Evolutionary conservation across 2,329 filamentous ascomycete genomes (phyloP).

Genomic region (Trichophyton verrucosum): DNA sequence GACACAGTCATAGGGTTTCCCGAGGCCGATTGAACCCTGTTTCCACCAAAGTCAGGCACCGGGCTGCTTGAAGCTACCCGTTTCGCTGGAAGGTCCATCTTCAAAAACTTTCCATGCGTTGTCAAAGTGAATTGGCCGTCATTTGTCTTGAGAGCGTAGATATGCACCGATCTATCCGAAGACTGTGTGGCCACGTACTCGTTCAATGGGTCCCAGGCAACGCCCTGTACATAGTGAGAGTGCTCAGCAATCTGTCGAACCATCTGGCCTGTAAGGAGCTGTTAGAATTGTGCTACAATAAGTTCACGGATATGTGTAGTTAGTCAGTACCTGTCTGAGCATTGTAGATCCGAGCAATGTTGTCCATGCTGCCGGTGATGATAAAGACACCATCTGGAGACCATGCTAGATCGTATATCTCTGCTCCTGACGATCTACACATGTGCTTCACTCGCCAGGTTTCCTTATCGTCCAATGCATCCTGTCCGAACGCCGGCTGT

Average conservation of each 20-base stretch:
- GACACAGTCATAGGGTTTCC: conserved; percentile 42
- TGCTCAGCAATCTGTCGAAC: conserved; percentile 94
- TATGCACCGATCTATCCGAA: conserved; percentile 93
- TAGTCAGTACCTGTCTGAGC: conserved; percentile 63
- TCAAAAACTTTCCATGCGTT: conserved; percentile 68
- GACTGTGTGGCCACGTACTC: conserved; percentile 98
- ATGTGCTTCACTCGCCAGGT: conserved; percentile 95
- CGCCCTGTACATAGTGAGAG: conserved; percentile 95
- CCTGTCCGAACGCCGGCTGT: conserved; percentile 61
- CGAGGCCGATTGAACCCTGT: conserved; percentile 22
- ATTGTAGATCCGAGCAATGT: conserved; percentile 93
- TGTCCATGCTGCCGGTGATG: conserved; percentile 99
- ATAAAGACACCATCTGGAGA: conserved; percentile 94
- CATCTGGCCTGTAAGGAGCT: conserved; percentile 40
- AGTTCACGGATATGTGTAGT: neutral
- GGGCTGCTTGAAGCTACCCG: conserved; percentile 86
- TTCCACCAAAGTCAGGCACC: conserved; percentile 56
- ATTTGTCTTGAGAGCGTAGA: conserved; percentile 91
- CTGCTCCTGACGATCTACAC: conserved; percentile 86
- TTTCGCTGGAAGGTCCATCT: conserved; percentile 84
- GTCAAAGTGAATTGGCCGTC: conserved; percentile 84
- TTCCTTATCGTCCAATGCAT: conserved; percentile 84
- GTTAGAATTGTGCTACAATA: neutral
- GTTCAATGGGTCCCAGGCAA: conserved; percentile 95
- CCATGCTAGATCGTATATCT: conserved; percentile 98